Evolutionary conservation across 169 alveolate species (phyloP), one percentile per base, ranked within the genome.

Genomic region (Besnoitia besnoiti): DNA sequence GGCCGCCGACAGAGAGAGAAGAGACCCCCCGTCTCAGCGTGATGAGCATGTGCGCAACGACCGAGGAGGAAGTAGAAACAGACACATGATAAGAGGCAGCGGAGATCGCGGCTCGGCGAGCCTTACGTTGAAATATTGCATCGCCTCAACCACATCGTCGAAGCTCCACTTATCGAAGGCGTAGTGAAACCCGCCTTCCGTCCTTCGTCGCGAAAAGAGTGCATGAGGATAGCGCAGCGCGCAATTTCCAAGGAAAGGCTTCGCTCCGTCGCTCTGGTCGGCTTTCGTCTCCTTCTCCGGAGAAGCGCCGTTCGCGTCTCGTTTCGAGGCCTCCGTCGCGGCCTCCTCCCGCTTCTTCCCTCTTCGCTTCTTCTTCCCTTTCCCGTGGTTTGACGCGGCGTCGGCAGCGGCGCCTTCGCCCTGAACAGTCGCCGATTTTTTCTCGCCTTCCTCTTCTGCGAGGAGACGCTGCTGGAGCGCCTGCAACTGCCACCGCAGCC

Each of bases 141-240:
- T 51, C 12, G 95, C 95, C 37, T 95, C 93, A 0, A 95, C 61
- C n/a, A 95, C 96, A 33, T 95, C 96, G 88, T 95, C 97, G 76
- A 95, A 95, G 30, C 91, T 59, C 97, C 97, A 95, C 27, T 90
- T 95, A 49, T 92, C 95, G 77, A 95, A 95, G 42, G 94, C 95
- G 75, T 95, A 94, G 44, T 95, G 97, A 51, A 89, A 87, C 14
- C 96, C 97, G 2, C 96, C 97, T 51, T 95, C 97, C 2, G 89
- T 47, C 7, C 42, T 21, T 39, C 92, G 44, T 39, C 92, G 75
- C 0, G 92, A 87, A 73, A 51, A 39, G 30, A 87, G 61, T 0
- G 85, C 27, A 46, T 51, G 76, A 0, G 84, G 85, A 46, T 87
- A 87, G 44, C 49, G 82, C 40, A 49, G 85, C 24, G 75, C 84